A percentile compares a stretch with the other conserved stretches of the same genome.
These are phyloP conservation scores for Colletotrichum siamense DNA, from an alignment of 2,329 filamentous ascomycete genomes.

Conservation along the genomic window DNA sequence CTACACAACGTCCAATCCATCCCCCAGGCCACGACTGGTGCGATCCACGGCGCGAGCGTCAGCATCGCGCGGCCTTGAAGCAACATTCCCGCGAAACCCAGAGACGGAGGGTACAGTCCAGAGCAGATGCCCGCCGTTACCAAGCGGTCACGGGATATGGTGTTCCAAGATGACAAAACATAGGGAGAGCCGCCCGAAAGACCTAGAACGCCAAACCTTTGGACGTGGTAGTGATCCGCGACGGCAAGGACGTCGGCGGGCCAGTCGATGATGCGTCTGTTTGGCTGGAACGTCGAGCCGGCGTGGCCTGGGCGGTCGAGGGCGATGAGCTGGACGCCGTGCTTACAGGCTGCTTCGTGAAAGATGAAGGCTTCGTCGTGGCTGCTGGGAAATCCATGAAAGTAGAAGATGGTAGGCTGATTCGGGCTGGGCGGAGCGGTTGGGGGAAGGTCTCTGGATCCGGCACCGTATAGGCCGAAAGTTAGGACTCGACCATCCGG, in stretches of 20 bases:
- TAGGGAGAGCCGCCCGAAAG: slow-evolving; percentile 41
- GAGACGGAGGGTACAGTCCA: slow-evolving; percentile 38
- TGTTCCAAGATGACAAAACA: slow-evolving; percentile 38
- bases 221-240: slow-evolving; percentile 27
- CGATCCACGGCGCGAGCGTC: slow-evolving; percentile 24
- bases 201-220: slow-evolving; percentile 37
- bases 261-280: slow-evolving; percentile 35
- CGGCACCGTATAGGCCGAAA: neutral
- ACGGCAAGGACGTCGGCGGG: slow-evolving; percentile 37
- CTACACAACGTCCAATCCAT: slow-evolving; percentile 25
- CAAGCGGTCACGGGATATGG: slow-evolving; percentile 32
- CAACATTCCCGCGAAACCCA: slow-evolving; percentile 29
- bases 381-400: slow-evolving; percentile 47
- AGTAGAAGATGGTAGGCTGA: slow-evolving; percentile 24
- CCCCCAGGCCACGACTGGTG: slow-evolving; percentile 26
- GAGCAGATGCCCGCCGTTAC: slow-evolving; percentile 42
- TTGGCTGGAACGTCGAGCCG: slow-evolving; percentile 38
- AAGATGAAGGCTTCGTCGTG: slow-evolving; percentile 39
- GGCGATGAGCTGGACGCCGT: slow-evolving; percentile 38
- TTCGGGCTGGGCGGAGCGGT: neutral
- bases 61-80: slow-evolving; percentile 28
- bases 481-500: neutral
- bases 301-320: slow-evolving; percentile 48
- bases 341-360: slow-evolving; percentile 28
- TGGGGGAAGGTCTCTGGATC: neutral